Evolutionary conservation across 371 early-diverging fungal species (phyloP).

Genomic region (Nosema muscidifuracis): DNA sequence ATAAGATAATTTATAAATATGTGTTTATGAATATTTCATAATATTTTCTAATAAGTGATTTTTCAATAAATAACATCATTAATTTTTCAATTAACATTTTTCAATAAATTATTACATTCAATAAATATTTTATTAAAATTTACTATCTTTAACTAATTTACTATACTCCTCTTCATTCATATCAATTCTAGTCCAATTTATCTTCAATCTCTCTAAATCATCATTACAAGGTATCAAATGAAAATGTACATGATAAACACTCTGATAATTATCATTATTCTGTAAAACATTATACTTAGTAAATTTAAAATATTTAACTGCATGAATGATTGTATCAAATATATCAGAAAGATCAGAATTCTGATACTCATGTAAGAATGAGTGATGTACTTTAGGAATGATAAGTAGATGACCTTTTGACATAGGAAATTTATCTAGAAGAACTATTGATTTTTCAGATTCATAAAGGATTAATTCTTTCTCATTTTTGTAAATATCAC

Average conservation of each 20-base stretch:
- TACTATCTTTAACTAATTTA: too few relatives aligned
- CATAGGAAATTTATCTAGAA: conserved; percentile 59
- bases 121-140: too few relatives aligned
- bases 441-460: conserved; percentile 35
- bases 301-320: conserved; percentile 40
- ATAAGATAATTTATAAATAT: too few relatives aligned
- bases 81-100: too few relatives aligned
- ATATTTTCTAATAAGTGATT: too few relatives aligned
- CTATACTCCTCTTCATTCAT: conserved; percentile 14
- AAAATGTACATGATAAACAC: conserved; percentile 61
- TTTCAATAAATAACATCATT: too few relatives aligned
- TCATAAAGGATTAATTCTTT: conserved; percentile 47
- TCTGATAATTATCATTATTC: conserved; percentile 61
- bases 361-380: conserved; percentile 36
- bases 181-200: conserved; percentile 15
- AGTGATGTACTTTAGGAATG: conserved; percentile 57
- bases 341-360: conserved; percentile 38
- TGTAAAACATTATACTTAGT: conserved; percentile 61
- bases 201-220: conserved; percentile 25
- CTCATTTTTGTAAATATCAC: conserved; percentile 41
- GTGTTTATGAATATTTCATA: too few relatives aligned
- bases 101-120: too few relatives aligned
- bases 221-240: conserved; percentile 58
- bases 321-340: conserved; percentile 25
- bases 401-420: conserved; percentile 59